Evolutionary conservation across 768 basidiomycete species (phyloP), one percentile per base, ranked within the genome.

Genomic region (Tephrocybe sp.): DNA sequence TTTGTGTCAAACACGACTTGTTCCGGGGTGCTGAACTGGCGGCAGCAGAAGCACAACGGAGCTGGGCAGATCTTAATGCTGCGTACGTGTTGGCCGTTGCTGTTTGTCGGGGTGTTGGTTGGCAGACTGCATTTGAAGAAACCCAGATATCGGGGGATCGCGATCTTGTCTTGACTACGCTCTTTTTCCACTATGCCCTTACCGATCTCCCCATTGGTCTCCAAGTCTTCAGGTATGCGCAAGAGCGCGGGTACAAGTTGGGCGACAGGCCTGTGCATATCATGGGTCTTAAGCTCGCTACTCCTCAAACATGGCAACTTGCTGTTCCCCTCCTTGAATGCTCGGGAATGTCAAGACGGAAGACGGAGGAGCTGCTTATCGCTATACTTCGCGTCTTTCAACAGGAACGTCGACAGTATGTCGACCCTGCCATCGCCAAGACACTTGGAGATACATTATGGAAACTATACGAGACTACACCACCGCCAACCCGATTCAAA

Each of bases 341-440:
- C 20, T 36, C 53, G 4, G 63, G 26, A 0, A 65, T 77, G 39
- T 61, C 71, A 4, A 48, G 45, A 4, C 48, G 59, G 20, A 68
- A 71, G 26, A 52, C 62, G 13, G 73, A 75, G 36, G 60, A 68
- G 30, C 52, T 82, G 5, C 44, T 81, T 20, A 60, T 64, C 13
- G 57, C 66, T 5, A 65, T 80, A 26, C 67, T 79, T 17, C 63
- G 65, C 7, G 58, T 61, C 12, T 65, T 80, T 38, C 70, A 69
- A 44, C 48, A 59, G 13, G 67, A 68, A 35, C 63, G 72, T 31
- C 63, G 55, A 33, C 59, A 62, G 43, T 64, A 58, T 43, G 57
- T 72, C 1, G 60, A 69, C 13, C 47, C 65, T 5, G 43, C 46
- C 4, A 58, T 71, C 22, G 68, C 70, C n/a, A 51, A 59, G 19